A percentile compares a stretch with the other conserved stretches of the same genome.
Evolutionary conservation across 2,329 filamentous ascomycete species (phyloP).

Genomic region (Pseudonectria buxi): DNA sequence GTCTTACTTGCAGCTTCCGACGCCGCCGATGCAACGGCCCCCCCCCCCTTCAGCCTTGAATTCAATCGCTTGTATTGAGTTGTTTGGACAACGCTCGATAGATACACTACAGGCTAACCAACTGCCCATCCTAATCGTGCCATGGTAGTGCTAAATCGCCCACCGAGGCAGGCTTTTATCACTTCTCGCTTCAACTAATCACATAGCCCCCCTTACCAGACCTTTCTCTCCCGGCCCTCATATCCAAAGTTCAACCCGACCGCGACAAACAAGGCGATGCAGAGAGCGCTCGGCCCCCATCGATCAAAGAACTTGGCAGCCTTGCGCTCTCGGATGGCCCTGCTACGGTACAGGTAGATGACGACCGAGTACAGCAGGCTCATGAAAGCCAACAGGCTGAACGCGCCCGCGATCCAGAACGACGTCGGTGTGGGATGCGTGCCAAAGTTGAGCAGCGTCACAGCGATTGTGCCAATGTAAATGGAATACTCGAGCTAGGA

Average conservation of each 20-base stretch:
- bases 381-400: slow-evolving; percentile 72
- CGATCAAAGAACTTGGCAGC: slow-evolving; percentile 91
- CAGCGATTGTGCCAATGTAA: slow-evolving; percentile 82
- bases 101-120: too few relatives aligned
- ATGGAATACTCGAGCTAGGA: slow-evolving; percentile 86
- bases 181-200: too few relatives aligned
- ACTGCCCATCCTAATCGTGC: too few relatives aligned
- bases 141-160: too few relatives aligned
- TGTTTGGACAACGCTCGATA: too few relatives aligned
- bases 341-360: slow-evolving; percentile 83
- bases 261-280: slow-evolving; percentile 63
- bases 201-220: slow-evolving; percentile 39
- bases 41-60: too few relatives aligned
- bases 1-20: too few relatives aligned
- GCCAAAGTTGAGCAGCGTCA: slow-evolving; percentile 77
- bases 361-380: slow-evolving; percentile 77
- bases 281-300: slow-evolving; percentile 75
- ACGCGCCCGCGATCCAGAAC: slow-evolving; percentile 65
- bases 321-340: slow-evolving; percentile 72
- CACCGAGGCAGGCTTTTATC: too few relatives aligned
- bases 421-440: slow-evolving; percentile 48
- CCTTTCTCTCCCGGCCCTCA: slow-evolving; percentile 55
- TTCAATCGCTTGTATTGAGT: too few relatives aligned
- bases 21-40: too few relatives aligned
- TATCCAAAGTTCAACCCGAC: slow-evolving; percentile 75